These are phyloP conservation scores for Jasminum sambac DNA, from an alignment of 257 asterid genomes.

Conservation along the genomic window DNA sequence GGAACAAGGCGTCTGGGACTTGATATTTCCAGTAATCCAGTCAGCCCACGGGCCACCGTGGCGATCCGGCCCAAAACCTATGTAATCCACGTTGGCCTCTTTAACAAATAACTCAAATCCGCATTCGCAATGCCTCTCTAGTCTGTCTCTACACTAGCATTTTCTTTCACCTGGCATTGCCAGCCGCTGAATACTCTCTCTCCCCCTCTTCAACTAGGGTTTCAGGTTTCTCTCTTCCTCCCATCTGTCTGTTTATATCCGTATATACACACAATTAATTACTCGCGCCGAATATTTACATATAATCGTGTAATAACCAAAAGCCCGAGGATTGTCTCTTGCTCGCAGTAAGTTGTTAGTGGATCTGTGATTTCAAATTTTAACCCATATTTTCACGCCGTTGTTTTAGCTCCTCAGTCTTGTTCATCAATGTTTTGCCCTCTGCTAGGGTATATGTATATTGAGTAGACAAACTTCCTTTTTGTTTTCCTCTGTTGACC, in stretches of 20 bases:
- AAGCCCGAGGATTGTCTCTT: not conserved
- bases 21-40: too few relatives aligned
- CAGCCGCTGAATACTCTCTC: slow-evolving; percentile 32
- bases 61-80: not conserved
- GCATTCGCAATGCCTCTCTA: not conserved
- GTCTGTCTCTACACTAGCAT: too few relatives aligned
- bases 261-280: not conserved
- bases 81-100: not conserved
- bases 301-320: not conserved
- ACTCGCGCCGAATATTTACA: not conserved
- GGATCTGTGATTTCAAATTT: not conserved
- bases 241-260: not conserved
- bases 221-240: slow-evolving; percentile 29
- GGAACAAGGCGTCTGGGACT: too few relatives aligned
- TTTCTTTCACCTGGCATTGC: slow-evolving; percentile 1
- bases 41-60: too few relatives aligned
- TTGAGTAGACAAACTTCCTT: not conserved
- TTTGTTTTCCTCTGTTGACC: not conserved
- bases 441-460: not conserved
- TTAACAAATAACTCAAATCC: not conserved
- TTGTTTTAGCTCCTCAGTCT: not conserved
- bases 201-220: slow-evolving; percentile 17
- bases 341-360: not conserved
- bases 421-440: not conserved
- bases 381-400: not conserved